phyloP scores from a whole-genome alignment of 495 filamentous ascomycete species.

The Beverwykella pulmonaria region DNA sequence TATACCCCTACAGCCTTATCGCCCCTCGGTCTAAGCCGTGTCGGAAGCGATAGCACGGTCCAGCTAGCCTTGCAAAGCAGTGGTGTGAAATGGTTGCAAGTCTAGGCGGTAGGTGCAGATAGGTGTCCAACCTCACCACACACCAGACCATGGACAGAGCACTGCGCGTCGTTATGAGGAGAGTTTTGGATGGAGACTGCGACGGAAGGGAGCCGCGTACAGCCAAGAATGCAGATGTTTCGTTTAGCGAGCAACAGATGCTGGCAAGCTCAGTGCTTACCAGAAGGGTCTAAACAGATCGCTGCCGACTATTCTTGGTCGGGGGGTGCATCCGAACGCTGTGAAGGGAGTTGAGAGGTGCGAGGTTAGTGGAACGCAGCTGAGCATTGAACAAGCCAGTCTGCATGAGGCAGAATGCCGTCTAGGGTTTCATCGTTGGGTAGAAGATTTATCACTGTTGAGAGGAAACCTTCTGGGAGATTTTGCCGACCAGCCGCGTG shows the following conservation, averaged over 20 bases:
- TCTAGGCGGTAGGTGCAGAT: neutral
- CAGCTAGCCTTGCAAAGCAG: neutral
- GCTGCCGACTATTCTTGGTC: neutral
- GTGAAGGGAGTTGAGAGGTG: neutral
- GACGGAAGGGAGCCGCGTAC: neutral
- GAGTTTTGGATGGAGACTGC: neutral
- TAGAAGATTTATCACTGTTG: neutral
- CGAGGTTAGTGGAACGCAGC: neutral
- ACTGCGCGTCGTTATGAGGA: neutral
- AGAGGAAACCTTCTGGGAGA: neutral
- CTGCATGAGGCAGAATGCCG: neutral
- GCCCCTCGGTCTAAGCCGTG: neutral
- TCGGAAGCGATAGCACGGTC: constrained; percentile 4
- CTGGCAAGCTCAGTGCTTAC: neutral
- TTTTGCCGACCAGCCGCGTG: neutral
- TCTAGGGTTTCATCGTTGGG: neutral
- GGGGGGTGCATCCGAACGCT: neutral
- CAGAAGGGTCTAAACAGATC: neutral
- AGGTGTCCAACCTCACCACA: neutral
- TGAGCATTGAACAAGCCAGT: neutral
- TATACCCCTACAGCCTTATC: constrained; percentile 6
- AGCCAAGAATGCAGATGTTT: neutral
- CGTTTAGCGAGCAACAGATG: neutral
- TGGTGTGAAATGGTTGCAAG: neutral
- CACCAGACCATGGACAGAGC: neutral